Base-by-base conservation (phyloP, 345 rosid genomes). In the Salix purpurea region DNA sequence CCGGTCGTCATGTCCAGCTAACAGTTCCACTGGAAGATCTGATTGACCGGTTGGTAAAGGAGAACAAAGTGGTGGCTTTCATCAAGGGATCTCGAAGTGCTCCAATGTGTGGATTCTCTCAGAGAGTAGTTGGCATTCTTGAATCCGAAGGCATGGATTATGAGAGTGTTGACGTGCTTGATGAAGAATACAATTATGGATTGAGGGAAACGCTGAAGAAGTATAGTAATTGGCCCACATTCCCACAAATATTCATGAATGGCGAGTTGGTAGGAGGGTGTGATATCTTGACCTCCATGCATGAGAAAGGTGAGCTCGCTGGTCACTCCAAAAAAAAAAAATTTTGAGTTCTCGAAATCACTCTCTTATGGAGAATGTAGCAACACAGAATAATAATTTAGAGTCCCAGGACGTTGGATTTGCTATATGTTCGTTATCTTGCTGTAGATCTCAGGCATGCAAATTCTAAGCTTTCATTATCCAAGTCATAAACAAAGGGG, bases 191-290 rank as follows among this genome's bases (percentile, higher is more conserved):
- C 54, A 95, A 95, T 68, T 67, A 14, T 1, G 97, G 97, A 39
- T 84, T 93, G 84, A 91, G 97, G 78, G 97, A 92, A 80, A 92
- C 86, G 16, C 77, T 95, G 54, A 95, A 95, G 91, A 89, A 73
- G 79, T 95, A 91, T 48, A 95, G 97, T 76, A 95, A 85, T 71
- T 91, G 99, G 99, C 97, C 97, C 18, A 93, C 99, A 42, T 90
- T 95, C 77, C 97, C 97, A 0, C 99, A 93, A 73, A 73, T 93
- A 16, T 95, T 91, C 75, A 90, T 89, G 73, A 82, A 87, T 50
- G 99, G 97, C 5, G 96, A 95, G 72, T 82, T 95, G 81, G 46
- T 95, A 7, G 99, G 97, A 39, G 96, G 97, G 44, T 93, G 94
- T 65, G 97, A 95, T 83, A 93, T 95, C 77, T 80, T 95, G 78